Conservation (phyloP, 306 rosid genomes). For the Gillenia trifoliata region DNA sequence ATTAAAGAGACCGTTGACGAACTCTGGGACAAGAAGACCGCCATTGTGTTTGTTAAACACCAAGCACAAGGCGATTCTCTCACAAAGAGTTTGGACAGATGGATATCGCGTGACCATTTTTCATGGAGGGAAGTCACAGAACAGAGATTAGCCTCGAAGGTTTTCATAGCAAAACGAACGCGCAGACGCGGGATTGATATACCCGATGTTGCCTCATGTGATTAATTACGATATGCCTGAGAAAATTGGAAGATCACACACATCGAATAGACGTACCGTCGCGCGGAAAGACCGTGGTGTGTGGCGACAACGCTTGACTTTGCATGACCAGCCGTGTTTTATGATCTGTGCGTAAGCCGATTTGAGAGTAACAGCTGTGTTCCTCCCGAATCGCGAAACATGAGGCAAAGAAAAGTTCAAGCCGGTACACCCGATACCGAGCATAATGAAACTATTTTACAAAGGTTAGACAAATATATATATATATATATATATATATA, state of each 20-base stretch:
- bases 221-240: too few relatives aligned
- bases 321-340: slow-evolving; percentile 70
- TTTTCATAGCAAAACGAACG: slow-evolving; percentile 76
- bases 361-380: slow-evolving; percentile 69
- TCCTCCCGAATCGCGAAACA: slow-evolving; percentile 85
- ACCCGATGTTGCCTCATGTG: slow-evolving; percentile 82
- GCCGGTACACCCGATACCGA: slow-evolving; percentile 81
- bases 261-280: slow-evolving; percentile 80
- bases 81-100: slow-evolving; percentile 39
- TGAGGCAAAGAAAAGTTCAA: slow-evolving; percentile 85
- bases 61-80: slow-evolving; percentile 41
- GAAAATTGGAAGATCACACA: slow-evolving; percentile 79
- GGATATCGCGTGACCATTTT: slow-evolving; percentile 73
- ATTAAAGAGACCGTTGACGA: slow-evolving; percentile 37
- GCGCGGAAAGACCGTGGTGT: slow-evolving; percentile 83
- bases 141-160: slow-evolving; percentile 85
- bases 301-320: slow-evolving; percentile 74
- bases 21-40: slow-evolving; percentile 42
- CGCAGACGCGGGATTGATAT: slow-evolving; percentile 88
- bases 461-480: too few relatives aligned
- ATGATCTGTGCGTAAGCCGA: slow-evolving; percentile 82
- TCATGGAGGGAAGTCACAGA: slow-evolving; percentile 88
- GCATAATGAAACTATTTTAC: slow-evolving; percentile 62
- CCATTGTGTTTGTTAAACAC: slow-evolving; percentile 49
- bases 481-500: too few relatives aligned